Conservation (phyloP, 1,284 basidiomycete species). For the Hemileia vastatrix region DNA sequence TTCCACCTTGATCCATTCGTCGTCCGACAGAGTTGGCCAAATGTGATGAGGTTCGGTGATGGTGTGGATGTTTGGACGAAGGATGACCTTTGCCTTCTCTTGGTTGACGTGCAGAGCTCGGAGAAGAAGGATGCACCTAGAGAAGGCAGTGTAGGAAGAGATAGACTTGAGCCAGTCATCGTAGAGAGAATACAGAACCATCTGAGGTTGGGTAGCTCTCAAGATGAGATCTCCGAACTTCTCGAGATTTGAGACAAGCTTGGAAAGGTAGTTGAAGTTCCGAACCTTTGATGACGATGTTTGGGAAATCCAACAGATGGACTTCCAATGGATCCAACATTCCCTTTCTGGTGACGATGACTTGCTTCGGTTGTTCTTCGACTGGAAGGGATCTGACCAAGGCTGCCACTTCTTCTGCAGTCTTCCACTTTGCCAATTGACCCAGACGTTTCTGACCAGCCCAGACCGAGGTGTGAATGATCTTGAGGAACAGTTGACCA, state of each 20-base stretch:
- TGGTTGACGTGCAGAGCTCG: slow-evolving; percentile 43
- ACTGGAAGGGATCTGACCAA: slow-evolving; percentile 41
- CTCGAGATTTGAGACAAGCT: slow-evolving; percentile 43
- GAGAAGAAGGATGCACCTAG: slow-evolving; percentile 40
- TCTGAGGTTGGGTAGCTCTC: slow-evolving; percentile 43
- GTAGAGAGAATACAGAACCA: slow-evolving; percentile 43
- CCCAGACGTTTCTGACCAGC: slow-evolving; percentile 44
- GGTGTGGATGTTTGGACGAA: slow-evolving; percentile 39
- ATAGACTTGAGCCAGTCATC: slow-evolving; percentile 43
- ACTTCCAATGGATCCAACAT: slow-evolving; percentile 44
- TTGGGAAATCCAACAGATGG: slow-evolving; percentile 43
- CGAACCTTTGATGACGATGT: slow-evolving; percentile 41
- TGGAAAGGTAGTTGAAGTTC: slow-evolving; percentile 43
- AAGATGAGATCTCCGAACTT: slow-evolving; percentile 42
- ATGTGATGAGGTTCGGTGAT: slow-evolving; percentile 44
- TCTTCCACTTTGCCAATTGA: slow-evolving; percentile 46
- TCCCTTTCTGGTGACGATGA: slow-evolving; percentile 43
- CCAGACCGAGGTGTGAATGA: slow-evolving; percentile 44
- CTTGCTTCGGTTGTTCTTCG: slow-evolving; percentile 45
- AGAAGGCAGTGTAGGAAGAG: slow-evolving; percentile 44
- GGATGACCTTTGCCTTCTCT: slow-evolving; percentile 44
- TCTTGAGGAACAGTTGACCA: slow-evolving; percentile 43
- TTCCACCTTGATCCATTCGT: slow-evolving; percentile 45
- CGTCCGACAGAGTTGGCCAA: slow-evolving; percentile 43
- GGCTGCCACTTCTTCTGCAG: slow-evolving; percentile 42